These are phyloP conservation scores for Pythium diclinum DNA, from an alignment of 352 stramenopile genomes.

Conservation along the genomic window DNA sequence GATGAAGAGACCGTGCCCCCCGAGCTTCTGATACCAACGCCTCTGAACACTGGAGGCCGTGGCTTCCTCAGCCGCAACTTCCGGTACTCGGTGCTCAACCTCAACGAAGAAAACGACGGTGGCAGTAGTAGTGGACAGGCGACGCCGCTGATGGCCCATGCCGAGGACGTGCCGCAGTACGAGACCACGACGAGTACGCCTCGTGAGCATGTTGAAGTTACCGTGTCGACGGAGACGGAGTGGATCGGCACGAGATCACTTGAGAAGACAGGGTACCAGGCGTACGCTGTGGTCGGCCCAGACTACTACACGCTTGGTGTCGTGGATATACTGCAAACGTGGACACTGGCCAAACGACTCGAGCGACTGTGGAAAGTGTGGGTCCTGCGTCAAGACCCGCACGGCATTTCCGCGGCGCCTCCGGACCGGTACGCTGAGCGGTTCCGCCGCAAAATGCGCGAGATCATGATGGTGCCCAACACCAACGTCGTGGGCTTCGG, in stretches of 20 bases:
- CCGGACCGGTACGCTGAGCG: conserved; percentile 70
- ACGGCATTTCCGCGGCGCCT: conserved; percentile 79
- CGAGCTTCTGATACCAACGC: conserved; percentile 29
- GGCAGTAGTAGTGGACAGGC: conserved; percentile 26
- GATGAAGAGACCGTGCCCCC: conserved; percentile 42
- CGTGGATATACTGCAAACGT: conserved; percentile 90
- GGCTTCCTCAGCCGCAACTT: conserved; percentile 63
- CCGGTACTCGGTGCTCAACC: conserved; percentile 65
- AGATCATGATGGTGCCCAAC: conserved; percentile 81
- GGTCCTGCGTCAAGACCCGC: conserved; percentile 56
- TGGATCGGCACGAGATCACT: conserved; percentile 62
- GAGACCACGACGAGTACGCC: conserved; percentile 41
- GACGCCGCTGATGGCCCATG: conserved; percentile 42
- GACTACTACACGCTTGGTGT: conserved; percentile 88
- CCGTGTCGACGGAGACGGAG: conserved; percentile 24
- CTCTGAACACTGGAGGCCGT: conserved; percentile 31
- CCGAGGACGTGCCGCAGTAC: conserved; percentile 33
- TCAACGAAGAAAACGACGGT: conserved; percentile 37
- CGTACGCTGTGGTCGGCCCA: conserved; percentile 57
- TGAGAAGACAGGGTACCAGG: conserved; percentile 68
- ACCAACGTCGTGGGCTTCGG: conserved; percentile 44
- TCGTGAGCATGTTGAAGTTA: conserved; percentile 28
- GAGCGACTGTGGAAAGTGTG: conserved; percentile 86
- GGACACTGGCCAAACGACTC: conserved; percentile 78
- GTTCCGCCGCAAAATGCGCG: conserved; percentile 81